Evolutionary conservation across 371 early-diverging fungal genomes (phyloP).

Genomic region (Gilbertella persicaria): DNA sequence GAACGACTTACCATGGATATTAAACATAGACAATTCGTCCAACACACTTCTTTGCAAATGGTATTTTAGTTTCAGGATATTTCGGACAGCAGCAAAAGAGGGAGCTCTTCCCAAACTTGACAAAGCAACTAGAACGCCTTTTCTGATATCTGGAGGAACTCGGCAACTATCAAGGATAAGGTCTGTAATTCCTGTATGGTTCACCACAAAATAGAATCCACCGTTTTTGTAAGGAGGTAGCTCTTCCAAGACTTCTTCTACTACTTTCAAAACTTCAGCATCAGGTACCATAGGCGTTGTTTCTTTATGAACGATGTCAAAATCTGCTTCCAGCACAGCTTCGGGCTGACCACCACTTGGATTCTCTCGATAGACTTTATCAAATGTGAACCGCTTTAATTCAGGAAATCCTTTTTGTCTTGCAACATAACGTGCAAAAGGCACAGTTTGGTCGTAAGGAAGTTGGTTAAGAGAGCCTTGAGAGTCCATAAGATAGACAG

Average conservation of each 20-base stretch:
- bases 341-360: constrained; percentile 82
- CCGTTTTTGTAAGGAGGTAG: constrained; percentile 69
- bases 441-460: constrained; percentile 91
- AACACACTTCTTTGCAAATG: constrained; percentile 62
- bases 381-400: constrained; percentile 87
- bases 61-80: constrained; percentile 60
- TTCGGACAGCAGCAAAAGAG: constrained; percentile 65
- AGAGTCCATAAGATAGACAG: constrained; percentile 81
- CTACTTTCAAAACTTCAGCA: constrained; percentile 88
- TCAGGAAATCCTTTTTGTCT: constrained; percentile 70
- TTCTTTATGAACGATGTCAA: constrained; percentile 84
- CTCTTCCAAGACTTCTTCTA: constrained; percentile 81
- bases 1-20: constrained; percentile 57
- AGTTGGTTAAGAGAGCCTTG: constrained; percentile 83
- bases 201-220: constrained; percentile 59
- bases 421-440: constrained; percentile 87
- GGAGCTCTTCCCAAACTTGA: constrained; percentile 60
- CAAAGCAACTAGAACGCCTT: constrained; percentile 58
- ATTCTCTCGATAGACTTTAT: constrained; percentile 79
- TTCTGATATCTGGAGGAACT: constrained; percentile 57
- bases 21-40: constrained; percentile 69
- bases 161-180: constrained; percentile 67
- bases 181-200: constrained; percentile 61
- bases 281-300: constrained; percentile 78
- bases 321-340: constrained; percentile 80